Conservation (phyloP, 2,329 filamentous ascomycete genomes). For the Phoma herbarum region DNA sequence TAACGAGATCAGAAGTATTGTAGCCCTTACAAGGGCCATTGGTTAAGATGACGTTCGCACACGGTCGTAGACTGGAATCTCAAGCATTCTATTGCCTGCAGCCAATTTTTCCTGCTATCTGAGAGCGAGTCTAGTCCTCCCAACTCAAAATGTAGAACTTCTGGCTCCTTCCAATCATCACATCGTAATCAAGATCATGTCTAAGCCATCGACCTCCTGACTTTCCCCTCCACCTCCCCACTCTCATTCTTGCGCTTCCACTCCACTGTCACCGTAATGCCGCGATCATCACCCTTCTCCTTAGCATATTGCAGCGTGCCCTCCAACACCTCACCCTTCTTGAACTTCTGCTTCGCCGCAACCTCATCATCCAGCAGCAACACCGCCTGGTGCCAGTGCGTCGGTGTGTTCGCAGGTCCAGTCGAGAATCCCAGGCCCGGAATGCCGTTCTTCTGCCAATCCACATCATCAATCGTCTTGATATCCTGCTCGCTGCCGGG, state of each 20-base stretch:
- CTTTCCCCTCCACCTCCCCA: conserved; percentile 43
- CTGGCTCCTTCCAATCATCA: not conserved
- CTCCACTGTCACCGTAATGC: conserved; percentile 51
- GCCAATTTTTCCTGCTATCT: not conserved
- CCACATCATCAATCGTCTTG: conserved; percentile 62
- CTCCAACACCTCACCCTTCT: conserved; percentile 70
- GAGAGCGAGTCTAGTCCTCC: not conserved
- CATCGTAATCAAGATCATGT: not conserved
- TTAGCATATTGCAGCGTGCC: conserved; percentile 77
- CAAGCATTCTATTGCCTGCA: not conserved
- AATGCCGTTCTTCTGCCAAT: conserved; percentile 65
- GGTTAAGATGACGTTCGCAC: too few relatives aligned
- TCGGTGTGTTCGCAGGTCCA: conserved; percentile 76
- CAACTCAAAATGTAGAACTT: not conserved
- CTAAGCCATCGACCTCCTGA: conserved; percentile 45
- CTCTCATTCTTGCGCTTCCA: conserved; percentile 47
- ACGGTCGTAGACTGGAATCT: too few relatives aligned
- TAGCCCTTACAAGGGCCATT: not conserved
- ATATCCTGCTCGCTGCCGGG: conserved; percentile 49
- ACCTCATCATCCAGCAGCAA: conserved; percentile 72
- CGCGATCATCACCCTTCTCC: conserved; percentile 56
- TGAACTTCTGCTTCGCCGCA: conserved; percentile 47
- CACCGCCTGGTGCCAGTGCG: conserved; percentile 91
- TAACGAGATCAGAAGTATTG: not conserved
- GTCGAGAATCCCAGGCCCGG: conserved; percentile 85